phyloP scores from a whole-genome alignment of 75 land plant genomes.

The Cunninghamia lanceolata region DNA sequence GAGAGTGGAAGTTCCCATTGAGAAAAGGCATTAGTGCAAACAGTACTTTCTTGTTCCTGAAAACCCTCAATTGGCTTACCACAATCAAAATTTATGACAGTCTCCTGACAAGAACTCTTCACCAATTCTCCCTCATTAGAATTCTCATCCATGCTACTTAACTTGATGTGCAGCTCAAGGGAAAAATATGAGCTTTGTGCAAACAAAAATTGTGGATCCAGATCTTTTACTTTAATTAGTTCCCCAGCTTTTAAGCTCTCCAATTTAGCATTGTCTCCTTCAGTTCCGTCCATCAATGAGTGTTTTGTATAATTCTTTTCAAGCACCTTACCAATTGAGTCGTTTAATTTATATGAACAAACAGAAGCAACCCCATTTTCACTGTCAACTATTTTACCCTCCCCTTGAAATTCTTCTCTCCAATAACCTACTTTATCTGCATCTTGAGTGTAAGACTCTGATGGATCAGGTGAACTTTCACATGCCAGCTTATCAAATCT shows the following conservation, averaged over 20 bases:
- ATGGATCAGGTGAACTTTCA: too few relatives aligned
- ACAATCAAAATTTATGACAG: too few relatives aligned
- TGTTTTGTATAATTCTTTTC: neutral
- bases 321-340: neutral
- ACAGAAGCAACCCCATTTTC: neutral
- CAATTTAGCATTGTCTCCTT: neutral
- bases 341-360: neutral
- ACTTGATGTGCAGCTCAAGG: neutral
- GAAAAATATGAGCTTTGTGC: neutral
- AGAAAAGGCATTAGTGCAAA: neutral
- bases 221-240: neutral
- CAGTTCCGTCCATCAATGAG: too few relatives aligned
- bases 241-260: neutral
- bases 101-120: neutral
- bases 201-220: slow-evolving; percentile 8
- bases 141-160: neutral
- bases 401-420: neutral
- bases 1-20: neutral
- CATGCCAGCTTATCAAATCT: too few relatives aligned
- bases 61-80: neutral
- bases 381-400: neutral
- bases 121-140: neutral
- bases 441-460: neutral
- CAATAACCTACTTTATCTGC: neutral
- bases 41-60: neutral